Base-by-base conservation (phyloP, 768 basidiomycete species). In the Lactifluus rugatus region DNA sequence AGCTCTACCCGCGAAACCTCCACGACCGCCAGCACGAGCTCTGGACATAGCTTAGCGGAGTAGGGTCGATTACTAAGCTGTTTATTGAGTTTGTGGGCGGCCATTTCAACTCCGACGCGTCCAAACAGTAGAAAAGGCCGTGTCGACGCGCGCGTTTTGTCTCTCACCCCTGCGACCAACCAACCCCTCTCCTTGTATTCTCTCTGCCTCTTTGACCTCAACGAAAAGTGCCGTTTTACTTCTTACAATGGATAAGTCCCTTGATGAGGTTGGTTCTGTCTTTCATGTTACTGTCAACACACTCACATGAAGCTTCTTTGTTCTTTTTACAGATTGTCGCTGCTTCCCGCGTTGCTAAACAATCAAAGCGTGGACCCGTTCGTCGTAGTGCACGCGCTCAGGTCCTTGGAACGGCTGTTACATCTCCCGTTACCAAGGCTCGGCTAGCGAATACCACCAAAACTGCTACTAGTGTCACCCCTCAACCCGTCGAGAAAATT, bases 401-500 rank as follows among this genome's bases (percentile, higher is more conserved):
- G 66, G 72, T 87, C 49, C 76, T 89, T 49, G 88, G 87, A 19
- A 81, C 68, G 44, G 63, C 81, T 1, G 71, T 66, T 11, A 64
- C 74, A 55, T 74, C 75, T 32, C 80, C 83, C 7, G 73, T 71
- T 42, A 72, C 78, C 41, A 80, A 81, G 54, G 80, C 80, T 19
- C 80, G 83, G 25, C 72, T 73, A 19, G 74, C 73, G 28, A 79
- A 65, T 49, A 65, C 67, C 21, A 64, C 73, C 7, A 75, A 76
- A 61, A 68, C 53, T 8, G 5, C 76, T 36, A 75, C 76, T 34
- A 62, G 71, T 46, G 63, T 66, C 13, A 67, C 71, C 7, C 65
- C 71, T 19, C 72, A 78, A 48, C 68, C 76, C 6, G 78, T 90
- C 1, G 85, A 89, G 70, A 98, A 97, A 76, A 94, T 98, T 64